Evolutionary conservation across 495 filamentous ascomycete species (phyloP).

Genomic region (Usnea hakonensis): DNA sequence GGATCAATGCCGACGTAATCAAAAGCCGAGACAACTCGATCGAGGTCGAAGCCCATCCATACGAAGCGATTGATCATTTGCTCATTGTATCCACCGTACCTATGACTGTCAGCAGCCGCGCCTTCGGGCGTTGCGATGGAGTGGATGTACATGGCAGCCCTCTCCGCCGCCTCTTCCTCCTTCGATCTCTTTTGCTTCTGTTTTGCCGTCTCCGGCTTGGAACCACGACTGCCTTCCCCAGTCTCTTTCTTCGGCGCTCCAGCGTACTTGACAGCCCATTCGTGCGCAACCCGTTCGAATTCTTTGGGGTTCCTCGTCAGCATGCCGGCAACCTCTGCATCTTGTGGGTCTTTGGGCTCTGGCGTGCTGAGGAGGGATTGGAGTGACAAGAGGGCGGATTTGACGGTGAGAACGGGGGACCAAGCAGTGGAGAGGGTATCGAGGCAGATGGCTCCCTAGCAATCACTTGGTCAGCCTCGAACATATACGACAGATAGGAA

Average conservation of each 20-base stretch:
- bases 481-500: neutral
- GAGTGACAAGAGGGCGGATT: slow-evolving; percentile 85
- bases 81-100: slow-evolving; percentile 85
- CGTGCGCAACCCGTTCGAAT: slow-evolving; percentile 75
- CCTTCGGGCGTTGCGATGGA: slow-evolving; percentile 18
- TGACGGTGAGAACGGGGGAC: slow-evolving; percentile 94
- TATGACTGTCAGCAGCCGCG: slow-evolving; percentile 31
- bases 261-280: slow-evolving; percentile 84
- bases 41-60: slow-evolving; percentile 90
- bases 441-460: slow-evolving; percentile 90
- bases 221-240: slow-evolving; percentile 44
- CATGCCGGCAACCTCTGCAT: slow-evolving; percentile 92
- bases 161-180: slow-evolving; percentile 36
- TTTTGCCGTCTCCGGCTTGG: slow-evolving; percentile 42
- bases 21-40: slow-evolving; percentile 78
- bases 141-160: slow-evolving; percentile 37
- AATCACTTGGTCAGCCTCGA: slow-evolving; percentile 16
- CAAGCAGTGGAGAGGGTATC: slow-evolving; percentile 85
- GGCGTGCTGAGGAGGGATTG: slow-evolving; percentile 89
- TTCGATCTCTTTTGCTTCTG: slow-evolving; percentile 41
- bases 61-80: slow-evolving; percentile 82
- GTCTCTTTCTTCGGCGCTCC: slow-evolving; percentile 56
- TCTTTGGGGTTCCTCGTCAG: slow-evolving; percentile 67
- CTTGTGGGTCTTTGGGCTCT: slow-evolving; percentile 94
- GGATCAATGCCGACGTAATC: slow-evolving; percentile 72